Evolutionary conservation across 805 yeast genomes (phyloP).

Genomic region (Babjeviella inositovora): DNA sequence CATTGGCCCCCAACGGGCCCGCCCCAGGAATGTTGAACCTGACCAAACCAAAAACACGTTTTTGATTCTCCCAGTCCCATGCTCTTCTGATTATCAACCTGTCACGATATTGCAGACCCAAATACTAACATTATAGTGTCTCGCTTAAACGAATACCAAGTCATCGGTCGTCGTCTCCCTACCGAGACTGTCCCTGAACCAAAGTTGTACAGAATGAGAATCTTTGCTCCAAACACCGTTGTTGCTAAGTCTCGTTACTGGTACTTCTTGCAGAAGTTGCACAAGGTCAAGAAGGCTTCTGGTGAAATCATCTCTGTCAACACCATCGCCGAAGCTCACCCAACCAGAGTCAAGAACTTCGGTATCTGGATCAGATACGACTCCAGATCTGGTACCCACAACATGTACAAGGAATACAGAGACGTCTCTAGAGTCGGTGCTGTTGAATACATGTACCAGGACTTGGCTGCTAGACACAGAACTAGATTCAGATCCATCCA

Average conservation of each 20-base stretch:
- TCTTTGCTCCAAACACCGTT: conserved; percentile 97
- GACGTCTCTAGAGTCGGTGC: conserved; percentile 99
- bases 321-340: conserved; percentile 85
- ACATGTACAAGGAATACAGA: conserved; percentile 99
- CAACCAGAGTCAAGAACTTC: conserved; percentile 98
- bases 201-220: conserved; percentile 99
- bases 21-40: no score
- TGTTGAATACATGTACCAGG: conserved; percentile 96
- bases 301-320: conserved; percentile 97
- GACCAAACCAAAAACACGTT: no score
- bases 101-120: no score
- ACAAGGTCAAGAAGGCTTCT: conserved; percentile 99
- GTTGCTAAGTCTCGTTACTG: conserved; percentile 99
- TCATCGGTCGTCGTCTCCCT: conserved; percentile 99
- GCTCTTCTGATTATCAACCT: no score
- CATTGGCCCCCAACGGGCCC: no score
- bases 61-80: no score
- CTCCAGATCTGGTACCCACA: conserved; percentile 99
- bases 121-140: conserved; percentile 72
- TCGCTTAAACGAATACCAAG: conserved; percentile 98
- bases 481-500: conserved; percentile 99
- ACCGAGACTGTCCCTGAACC: conserved; percentile 99
- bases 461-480: conserved; percentile 99
- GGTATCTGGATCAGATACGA: conserved; percentile 99
- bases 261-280: conserved; percentile 98